Percentiles rank a stretch among this genome's conserved stretches.
These are phyloP conservation scores for Chamaecyparis obtusa DNA, from an alignment of 75 land plant species.

Conservation along the genomic window DNA sequence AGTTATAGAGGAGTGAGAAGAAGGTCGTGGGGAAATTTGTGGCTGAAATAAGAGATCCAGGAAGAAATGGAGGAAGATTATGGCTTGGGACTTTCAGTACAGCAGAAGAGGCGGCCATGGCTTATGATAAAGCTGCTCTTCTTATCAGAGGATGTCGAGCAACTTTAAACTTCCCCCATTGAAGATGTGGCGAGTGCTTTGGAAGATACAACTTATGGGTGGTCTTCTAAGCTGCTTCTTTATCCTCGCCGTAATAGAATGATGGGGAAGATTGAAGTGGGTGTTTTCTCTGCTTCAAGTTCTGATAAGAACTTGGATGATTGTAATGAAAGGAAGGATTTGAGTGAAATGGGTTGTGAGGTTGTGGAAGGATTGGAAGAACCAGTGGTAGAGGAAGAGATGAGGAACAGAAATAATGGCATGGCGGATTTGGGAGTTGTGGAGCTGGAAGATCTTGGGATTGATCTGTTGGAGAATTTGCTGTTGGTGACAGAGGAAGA, in stretches of 20 bases:
- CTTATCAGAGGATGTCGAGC: constrained; percentile 19
- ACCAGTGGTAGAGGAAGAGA: neutral
- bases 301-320: too few species aligned
- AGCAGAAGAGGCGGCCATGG: constrained; percentile 68
- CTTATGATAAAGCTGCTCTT: constrained; percentile 44
- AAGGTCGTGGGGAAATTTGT: constrained; percentile 66
- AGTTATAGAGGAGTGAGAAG: constrained; percentile 62
- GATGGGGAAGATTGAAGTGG: too few species aligned
- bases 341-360: neutral
- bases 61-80: constrained; percentile 42
- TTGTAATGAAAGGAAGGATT: neutral
- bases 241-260: neutral
- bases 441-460: neutral
- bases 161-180: constrained; percentile 17
- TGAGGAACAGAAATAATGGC: neutral
- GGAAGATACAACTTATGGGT: neutral
- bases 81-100: constrained; percentile 78
- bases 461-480: neutral
- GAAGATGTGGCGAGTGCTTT: neutral
- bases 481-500: neutral
- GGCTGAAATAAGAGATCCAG: constrained; percentile 59
- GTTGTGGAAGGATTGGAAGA: neutral
- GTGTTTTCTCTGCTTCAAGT: too few species aligned
- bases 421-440: neutral
- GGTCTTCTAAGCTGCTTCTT: neutral